A percentile compares a stretch with the other conserved stretches of the same genome.
Conservation (phyloP, 2,329 filamentous ascomycete genomes). For the Plectosphaerella sp. region DNA sequence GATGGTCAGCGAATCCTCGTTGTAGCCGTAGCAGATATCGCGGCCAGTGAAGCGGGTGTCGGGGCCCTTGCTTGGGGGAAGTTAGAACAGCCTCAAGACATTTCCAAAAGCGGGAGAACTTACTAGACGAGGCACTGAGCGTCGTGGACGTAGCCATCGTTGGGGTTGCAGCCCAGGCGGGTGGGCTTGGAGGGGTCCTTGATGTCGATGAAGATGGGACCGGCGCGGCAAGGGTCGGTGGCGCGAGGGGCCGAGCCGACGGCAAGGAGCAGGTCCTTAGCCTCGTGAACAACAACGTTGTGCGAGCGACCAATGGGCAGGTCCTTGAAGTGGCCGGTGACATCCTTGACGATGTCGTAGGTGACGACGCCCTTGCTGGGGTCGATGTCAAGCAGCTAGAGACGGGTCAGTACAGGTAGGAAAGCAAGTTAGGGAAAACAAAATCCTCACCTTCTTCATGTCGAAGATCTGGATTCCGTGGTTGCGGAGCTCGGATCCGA, state of each 20-base stretch:
- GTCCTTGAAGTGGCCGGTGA: constrained; percentile 25
- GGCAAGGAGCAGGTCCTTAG: constrained; percentile 41
- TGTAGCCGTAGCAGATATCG: constrained; percentile 55
- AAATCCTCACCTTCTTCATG: constrained; percentile 41
- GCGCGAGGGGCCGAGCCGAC: constrained; percentile 34
- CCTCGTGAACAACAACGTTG: constrained; percentile 46
- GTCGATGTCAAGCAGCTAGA: constrained; percentile 41
- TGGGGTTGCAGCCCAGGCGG: constrained; percentile 45
- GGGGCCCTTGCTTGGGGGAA: constrained; percentile 28
- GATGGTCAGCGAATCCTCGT: constrained; percentile 48
- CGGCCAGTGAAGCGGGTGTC: constrained; percentile 39
- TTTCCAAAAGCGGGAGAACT: neutral
- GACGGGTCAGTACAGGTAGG: constrained; percentile 15
- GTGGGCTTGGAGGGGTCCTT: constrained; percentile 47
- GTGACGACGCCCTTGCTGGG: constrained; percentile 25
- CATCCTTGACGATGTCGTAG: constrained; percentile 22
- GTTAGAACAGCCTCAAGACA: too few species aligned
- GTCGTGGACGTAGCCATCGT: constrained; percentile 57
- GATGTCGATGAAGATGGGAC: constrained; percentile 55
- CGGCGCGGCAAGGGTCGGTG: constrained; percentile 36
- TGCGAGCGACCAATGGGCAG: constrained; percentile 29
- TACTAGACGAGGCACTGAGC: constrained; percentile 51
- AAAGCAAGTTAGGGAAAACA: too few species aligned
- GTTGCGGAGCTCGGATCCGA: constrained; percentile 32
- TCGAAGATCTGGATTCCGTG: constrained; percentile 61